Conservation (phyloP, 106 monocot species). For the Dioscorea zingiberensis region DNA sequence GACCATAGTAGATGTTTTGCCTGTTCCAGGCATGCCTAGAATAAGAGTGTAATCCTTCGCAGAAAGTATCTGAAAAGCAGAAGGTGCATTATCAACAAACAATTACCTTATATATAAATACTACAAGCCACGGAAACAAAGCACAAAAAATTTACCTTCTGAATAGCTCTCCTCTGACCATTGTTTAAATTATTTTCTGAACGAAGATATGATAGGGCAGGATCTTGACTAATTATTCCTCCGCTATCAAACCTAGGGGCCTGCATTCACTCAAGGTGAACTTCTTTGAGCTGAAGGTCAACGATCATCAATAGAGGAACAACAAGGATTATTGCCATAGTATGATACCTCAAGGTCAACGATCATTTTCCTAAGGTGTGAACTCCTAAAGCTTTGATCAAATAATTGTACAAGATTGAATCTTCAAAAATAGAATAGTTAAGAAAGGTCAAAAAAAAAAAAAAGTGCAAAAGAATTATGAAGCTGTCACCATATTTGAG, state of each 20-base stretch:
- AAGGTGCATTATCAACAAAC: no score
- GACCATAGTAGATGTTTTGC: conserved; percentile 97
- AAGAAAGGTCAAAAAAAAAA: not conserved
- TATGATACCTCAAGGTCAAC: conserved; percentile 81
- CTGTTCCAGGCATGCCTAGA: conserved; percentile 99
- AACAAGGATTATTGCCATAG: no score
- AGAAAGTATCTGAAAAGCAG: conserved; percentile 61
- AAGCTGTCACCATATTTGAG: conserved; percentile 1
- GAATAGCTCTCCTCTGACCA: conserved; percentile 82
- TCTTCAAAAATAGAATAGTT: conserved; percentile 22
- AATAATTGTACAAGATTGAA: conserved; percentile 85
- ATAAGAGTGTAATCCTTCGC: conserved; percentile 98
- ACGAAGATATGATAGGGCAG: conserved; percentile 71
- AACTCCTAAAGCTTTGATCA: conserved; percentile 36
- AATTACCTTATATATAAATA: no score
- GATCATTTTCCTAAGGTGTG: conserved; percentile 67
- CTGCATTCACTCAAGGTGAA: conserved; percentile 17
- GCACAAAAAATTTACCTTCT: conserved; percentile 42
- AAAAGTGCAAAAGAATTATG: not conserved
- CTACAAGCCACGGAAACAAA: not conserved
- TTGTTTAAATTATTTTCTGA: conserved; percentile 68
- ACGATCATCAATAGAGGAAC: not conserved
- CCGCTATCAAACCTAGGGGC: conserved; percentile 88
- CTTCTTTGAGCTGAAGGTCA: no score
- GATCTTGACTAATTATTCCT: conserved; percentile 85